Evolutionary conservation across 805 yeast species (phyloP).

Genomic region (Saccharomycopsis amapae): DNA sequence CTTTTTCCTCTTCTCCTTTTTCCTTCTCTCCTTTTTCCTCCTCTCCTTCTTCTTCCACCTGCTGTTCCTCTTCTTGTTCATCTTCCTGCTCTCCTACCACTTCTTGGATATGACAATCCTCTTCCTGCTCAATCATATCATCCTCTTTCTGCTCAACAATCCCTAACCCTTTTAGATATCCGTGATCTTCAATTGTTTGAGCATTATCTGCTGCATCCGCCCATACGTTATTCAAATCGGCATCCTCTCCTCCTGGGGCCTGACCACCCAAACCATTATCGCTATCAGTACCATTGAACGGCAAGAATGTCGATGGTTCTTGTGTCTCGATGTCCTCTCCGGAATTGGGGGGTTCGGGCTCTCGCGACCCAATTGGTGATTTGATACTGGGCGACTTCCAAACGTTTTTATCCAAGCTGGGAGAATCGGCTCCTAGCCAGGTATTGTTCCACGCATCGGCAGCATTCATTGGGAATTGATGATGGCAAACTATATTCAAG

Average conservation of each 20-base stretch:
- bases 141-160: too few relatives aligned
- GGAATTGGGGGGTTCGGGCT: not conserved
- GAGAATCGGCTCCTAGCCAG: conserved; percentile 11
- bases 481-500: too few relatives aligned
- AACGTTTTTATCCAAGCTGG: conserved; percentile 16
- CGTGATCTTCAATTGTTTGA: not conserved
- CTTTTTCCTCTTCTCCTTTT: not conserved
- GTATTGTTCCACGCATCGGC: conserved; percentile 2
- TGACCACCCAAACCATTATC: too few relatives aligned
- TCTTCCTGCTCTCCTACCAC: not conserved
- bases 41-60: too few relatives aligned
- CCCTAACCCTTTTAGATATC: too few relatives aligned
- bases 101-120: too few relatives aligned
- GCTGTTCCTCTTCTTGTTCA: not conserved
- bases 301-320: not conserved
- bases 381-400: conserved; percentile 16
- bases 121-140: too few relatives aligned
- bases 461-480: too few relatives aligned
- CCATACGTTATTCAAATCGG: conserved; percentile 4
- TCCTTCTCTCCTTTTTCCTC: not conserved
- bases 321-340: not conserved
- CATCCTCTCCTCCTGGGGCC: not conserved
- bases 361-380: not conserved
- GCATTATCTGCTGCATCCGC: not conserved
- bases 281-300: not conserved